phyloP scores from a whole-genome alignment of 2,329 filamentous ascomycete genomes.

The Paraphaeosphaeria minitans region DNA sequence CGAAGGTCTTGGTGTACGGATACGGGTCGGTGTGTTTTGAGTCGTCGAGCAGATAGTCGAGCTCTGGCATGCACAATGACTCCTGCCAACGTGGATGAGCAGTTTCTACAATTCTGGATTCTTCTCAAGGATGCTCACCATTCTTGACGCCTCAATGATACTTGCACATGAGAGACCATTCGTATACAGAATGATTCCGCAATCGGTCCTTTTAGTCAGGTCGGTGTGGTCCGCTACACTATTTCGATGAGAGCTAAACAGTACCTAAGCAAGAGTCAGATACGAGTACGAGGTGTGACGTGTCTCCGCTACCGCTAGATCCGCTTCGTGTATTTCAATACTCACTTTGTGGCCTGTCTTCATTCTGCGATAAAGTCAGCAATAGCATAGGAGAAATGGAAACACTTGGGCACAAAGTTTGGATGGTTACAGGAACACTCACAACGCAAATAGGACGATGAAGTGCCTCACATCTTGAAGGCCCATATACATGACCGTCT shows the following conservation, averaged over 20 bases:
- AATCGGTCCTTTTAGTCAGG: slow-evolving; percentile 32
- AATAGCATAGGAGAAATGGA: not conserved
- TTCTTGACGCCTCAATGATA: slow-evolving; percentile 29
- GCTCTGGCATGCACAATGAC: slow-evolving; percentile 30
- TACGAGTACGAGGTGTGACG: not conserved
- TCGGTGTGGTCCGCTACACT: slow-evolving; percentile 32
- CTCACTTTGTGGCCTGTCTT: slow-evolving; percentile 51
- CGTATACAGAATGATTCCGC: slow-evolving; percentile 34
- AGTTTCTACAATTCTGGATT: no score
- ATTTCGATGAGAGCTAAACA: slow-evolving; percentile 36
- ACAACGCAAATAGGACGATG: slow-evolving; percentile 47
- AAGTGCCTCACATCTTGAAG: slow-evolving; percentile 46
- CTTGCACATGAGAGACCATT: slow-evolving; percentile 26
- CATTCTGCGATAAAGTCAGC: slow-evolving; percentile 25
- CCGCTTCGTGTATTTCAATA: not conserved
- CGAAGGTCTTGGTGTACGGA: slow-evolving; percentile 32
- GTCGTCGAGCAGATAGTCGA: slow-evolving; percentile 30
- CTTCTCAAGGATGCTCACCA: slow-evolving; percentile 9
- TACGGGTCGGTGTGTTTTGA: slow-evolving; percentile 19
- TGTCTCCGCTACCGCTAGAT: not conserved
- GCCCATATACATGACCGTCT: slow-evolving; percentile 36
- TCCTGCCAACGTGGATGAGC: slow-evolving; percentile 11
- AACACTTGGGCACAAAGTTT: not conserved
- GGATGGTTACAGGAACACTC: slow-evolving; percentile 11
- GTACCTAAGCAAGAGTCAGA: slow-evolving; percentile 20